A percentile compares a stretch with the other conserved stretches of the same genome.
These are phyloP conservation scores for Rosa hybrid DNA, from an alignment of 331 rosid genomes.

Conservation along the genomic window DNA sequence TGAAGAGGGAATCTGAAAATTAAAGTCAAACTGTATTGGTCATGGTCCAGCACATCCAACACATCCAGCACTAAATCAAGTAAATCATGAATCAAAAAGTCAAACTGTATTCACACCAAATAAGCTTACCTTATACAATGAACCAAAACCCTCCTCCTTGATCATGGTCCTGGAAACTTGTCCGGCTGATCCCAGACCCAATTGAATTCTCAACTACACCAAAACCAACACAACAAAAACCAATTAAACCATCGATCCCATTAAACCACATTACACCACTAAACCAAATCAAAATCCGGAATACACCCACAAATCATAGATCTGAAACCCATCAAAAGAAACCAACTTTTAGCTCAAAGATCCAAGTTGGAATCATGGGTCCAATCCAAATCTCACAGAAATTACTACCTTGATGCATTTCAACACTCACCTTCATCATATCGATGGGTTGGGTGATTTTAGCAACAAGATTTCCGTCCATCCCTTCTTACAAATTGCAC, in stretches of 20 bases:
- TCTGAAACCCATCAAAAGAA: slow-evolving; percentile 26
- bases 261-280: no score
- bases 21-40: no score
- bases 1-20: no score
- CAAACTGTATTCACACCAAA: not conserved
- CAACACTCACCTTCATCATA: slow-evolving; percentile 56
- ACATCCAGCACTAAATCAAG: slow-evolving; percentile 17
- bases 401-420: not conserved
- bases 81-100: not conserved
- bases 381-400: not conserved
- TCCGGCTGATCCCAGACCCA: slow-evolving; percentile 90
- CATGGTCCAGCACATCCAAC: not conserved
- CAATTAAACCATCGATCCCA: no score
- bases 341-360: not conserved
- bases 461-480: no score
- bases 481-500: no score
- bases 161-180: slow-evolving; percentile 68
- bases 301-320: no score
- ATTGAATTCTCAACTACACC: slow-evolving; percentile 89
- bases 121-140: no score
- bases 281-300: no score
- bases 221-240: not conserved
- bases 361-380: not conserved
- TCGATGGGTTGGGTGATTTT: no score
- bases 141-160: slow-evolving; percentile 79